These are phyloP conservation scores for Monosporascus sp. DNA, from an alignment of 2,329 filamentous ascomycete species.

Conservation along the genomic window DNA sequence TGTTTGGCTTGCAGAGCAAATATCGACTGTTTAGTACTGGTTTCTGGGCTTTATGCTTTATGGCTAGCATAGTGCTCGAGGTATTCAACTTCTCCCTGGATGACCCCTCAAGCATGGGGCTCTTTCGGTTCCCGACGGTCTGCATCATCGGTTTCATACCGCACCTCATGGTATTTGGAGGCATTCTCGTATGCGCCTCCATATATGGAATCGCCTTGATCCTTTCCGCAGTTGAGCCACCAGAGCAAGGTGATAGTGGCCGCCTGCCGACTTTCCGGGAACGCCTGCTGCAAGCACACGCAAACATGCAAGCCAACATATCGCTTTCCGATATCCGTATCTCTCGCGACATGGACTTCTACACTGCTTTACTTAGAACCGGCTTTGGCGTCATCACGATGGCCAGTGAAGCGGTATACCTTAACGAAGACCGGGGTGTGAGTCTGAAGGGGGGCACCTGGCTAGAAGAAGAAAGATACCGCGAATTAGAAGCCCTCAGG, in stretches of 20 bases:
- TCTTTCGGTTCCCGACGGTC: slow-evolving; percentile 86
- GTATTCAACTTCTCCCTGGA: slow-evolving; percentile 58
- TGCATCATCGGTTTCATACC: slow-evolving; percentile 94
- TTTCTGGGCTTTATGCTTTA: slow-evolving; percentile 87
- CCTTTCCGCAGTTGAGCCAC: slow-evolving; percentile 66
- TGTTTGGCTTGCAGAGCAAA: slow-evolving; percentile 72
- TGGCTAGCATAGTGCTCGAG: slow-evolving; percentile 78
- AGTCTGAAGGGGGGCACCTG: slow-evolving; percentile 75
- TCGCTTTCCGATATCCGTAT: slow-evolving; percentile 77
- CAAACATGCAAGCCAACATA: slow-evolving; percentile 87
- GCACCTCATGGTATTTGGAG: slow-evolving; percentile 78
- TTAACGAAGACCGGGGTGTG: slow-evolving; percentile 81
- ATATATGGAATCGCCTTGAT: slow-evolving; percentile 76
- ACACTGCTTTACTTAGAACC: slow-evolving; percentile 78
- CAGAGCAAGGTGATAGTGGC: slow-evolving; percentile 36
- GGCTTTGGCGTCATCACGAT: slow-evolving; percentile 88
- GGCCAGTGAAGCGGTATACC: slow-evolving; percentile 90
- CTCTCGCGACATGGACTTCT: slow-evolving; percentile 89
- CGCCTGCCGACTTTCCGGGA: slow-evolving; percentile 44
- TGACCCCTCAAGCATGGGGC: slow-evolving; percentile 55
- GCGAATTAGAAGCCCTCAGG: slow-evolving; percentile 63
- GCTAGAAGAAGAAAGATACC: slow-evolving; percentile 81
- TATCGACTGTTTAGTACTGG: slow-evolving; percentile 83
- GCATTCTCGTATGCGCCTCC: slow-evolving; percentile 67
- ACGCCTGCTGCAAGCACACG: slow-evolving; percentile 66